Conservation (phyloP, 495 filamentous ascomycete species). For the Daldinia grandis region DNA sequence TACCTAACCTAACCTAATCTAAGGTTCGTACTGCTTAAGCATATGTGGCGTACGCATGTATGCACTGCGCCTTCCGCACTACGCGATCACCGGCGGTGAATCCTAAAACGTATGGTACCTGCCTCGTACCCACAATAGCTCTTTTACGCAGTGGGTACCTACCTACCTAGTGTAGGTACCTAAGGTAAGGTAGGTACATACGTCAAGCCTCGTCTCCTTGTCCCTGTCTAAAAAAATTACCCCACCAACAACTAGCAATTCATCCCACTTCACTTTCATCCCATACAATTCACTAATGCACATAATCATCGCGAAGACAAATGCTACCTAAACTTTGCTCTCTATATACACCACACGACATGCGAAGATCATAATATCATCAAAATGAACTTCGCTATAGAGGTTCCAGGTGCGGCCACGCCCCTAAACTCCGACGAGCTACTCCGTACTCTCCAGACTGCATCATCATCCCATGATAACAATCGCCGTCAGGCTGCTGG, state of each 20-base stretch:
- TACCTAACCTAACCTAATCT: too few relatives aligned
- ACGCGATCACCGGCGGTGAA: constrained; percentile 1
- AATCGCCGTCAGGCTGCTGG: constrained; percentile 80
- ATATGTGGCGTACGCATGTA: background rate
- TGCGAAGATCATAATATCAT: background rate
- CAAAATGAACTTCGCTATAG: constrained; percentile 62
- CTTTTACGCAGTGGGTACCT: background rate
- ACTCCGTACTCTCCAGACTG: constrained; percentile 72
- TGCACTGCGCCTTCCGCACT: background rate
- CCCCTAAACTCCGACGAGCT: constrained; percentile 71
- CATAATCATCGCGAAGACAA: background rate
- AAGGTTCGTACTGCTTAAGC: background rate
- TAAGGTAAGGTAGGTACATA: background rate
- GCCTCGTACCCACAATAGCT: constrained; percentile 7
- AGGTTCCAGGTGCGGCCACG: constrained; percentile 61
- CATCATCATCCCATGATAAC: constrained; percentile 77
- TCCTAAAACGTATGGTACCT: background rate
- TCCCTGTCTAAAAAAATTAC: background rate
- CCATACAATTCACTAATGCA: background rate
- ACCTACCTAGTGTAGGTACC: too few relatives aligned
- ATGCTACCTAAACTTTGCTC: background rate
- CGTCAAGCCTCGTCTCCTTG: background rate
- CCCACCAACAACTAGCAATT: constrained; percentile 3
- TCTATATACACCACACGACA: background rate
- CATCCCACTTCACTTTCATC: constrained; percentile 3